Conservation (phyloP, 2,329 filamentous ascomycete species). For the Penicillium psychrosexuale region DNA sequence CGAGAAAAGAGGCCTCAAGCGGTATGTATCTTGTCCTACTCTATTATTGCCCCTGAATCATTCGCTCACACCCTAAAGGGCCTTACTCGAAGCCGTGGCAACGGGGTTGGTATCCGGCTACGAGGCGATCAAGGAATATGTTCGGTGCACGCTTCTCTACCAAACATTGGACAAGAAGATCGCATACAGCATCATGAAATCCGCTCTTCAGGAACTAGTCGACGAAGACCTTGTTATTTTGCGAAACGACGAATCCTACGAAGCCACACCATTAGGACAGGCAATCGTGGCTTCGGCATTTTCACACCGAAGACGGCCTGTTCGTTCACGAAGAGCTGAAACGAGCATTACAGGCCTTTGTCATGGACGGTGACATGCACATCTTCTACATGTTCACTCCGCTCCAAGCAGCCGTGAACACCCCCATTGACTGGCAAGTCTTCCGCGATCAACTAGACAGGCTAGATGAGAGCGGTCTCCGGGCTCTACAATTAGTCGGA, state of each 20-base stretch:
- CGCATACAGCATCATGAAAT: conserved; percentile 55
- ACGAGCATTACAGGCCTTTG: conserved; percentile 66
- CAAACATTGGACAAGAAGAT: conserved; percentile 53
- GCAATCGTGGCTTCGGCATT: conserved; percentile 71
- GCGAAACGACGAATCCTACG: conserved; percentile 53
- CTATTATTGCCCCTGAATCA: background rate
- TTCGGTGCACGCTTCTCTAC: conserved; percentile 64
- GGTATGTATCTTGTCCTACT: conserved; percentile 42
- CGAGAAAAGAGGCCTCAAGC: conserved; percentile 65
- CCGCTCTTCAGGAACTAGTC: conserved; percentile 58
- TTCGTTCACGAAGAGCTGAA: conserved; percentile 69
- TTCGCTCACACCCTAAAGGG: conserved; percentile 45
- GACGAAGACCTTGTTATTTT: conserved; percentile 54
- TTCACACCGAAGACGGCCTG: conserved; percentile 69
- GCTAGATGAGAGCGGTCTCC: conserved; percentile 67
- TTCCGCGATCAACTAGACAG: conserved; percentile 68
- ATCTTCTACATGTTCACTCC: conserved; percentile 75
- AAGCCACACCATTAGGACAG: conserved; percentile 63
- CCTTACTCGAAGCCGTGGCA: conserved; percentile 67
- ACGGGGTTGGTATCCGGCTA: conserved; percentile 65
- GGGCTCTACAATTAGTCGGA: conserved; percentile 66
- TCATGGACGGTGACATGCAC: conserved; percentile 79
- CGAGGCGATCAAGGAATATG: conserved; percentile 65
- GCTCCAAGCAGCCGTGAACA: conserved; percentile 51
- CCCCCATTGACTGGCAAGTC: conserved; percentile 66